phyloP scores from a whole-genome alignment of 148 eudicot species.

The Polygonum maritimum region DNA sequence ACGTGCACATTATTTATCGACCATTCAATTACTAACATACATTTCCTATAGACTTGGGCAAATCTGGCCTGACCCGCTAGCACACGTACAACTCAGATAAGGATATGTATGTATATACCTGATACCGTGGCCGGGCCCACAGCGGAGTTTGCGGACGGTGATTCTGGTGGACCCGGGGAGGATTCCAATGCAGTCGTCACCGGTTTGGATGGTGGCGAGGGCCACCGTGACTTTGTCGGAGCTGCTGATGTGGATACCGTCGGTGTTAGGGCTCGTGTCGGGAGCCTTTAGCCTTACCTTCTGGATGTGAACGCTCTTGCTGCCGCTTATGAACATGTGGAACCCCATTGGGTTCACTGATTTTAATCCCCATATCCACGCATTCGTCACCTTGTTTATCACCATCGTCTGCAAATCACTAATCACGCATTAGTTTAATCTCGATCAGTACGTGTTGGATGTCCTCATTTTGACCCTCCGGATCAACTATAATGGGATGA shows the following conservation, averaged over 20 bases:
- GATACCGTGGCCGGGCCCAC: slow-evolving; percentile 84
- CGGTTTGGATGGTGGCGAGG: slow-evolving; percentile 33
- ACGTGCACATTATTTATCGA: background rate
- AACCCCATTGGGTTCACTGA: slow-evolving; percentile 61
- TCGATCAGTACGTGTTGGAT: too few species aligned
- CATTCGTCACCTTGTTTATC: slow-evolving; percentile 33
- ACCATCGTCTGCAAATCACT: slow-evolving; percentile 35
- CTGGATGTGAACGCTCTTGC: slow-evolving; percentile 25
- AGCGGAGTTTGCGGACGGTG: slow-evolving; percentile 30
- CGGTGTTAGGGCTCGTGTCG: slow-evolving; percentile 52
- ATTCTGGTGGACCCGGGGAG: slow-evolving; percentile 52
- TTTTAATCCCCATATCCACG: slow-evolving; percentile 26
- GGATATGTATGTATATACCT: slow-evolving; percentile 26
- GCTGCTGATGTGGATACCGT: slow-evolving; percentile 60
- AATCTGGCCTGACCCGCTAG: too few species aligned
- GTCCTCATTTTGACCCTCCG: too few species aligned
- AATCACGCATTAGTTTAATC: too few species aligned
- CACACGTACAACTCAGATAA: too few species aligned
- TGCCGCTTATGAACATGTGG: slow-evolving; percentile 41
- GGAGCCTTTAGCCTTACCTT: slow-evolving; percentile 41
- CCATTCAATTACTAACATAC: too few species aligned
- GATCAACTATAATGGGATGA: too few species aligned
- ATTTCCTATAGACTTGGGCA: too few species aligned
- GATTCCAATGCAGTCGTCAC: slow-evolving; percentile 67
- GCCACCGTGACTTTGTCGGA: slow-evolving; percentile 31